Percentiles rank a stretch among this genome's conserved stretches.
Conservation (phyloP, 345 rosid species). For the Noccaea caerulescens region DNA sequence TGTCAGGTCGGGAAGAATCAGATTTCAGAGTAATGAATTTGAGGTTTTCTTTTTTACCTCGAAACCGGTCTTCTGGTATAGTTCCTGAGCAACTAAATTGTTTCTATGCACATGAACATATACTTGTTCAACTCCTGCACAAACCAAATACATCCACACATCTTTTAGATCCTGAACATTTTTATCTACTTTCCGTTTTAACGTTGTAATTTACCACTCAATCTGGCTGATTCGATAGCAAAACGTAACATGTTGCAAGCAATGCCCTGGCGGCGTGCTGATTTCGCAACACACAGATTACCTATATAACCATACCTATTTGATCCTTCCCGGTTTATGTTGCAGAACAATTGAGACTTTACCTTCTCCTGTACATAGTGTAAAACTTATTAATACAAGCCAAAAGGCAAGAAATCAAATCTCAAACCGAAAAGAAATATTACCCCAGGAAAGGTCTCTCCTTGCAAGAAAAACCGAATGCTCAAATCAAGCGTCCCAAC, state of each 20-base stretch:
- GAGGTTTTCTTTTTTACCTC: conserved; percentile 57
- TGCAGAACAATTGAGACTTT: conserved; percentile 58
- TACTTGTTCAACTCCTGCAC: conserved; percentile 63
- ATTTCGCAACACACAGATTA: conserved; percentile 80
- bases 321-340: conserved; percentile 46
- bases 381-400: conserved; percentile 17
- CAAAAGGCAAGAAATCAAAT: conserved; percentile 1
- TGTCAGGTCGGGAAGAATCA: neutral
- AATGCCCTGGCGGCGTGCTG: conserved; percentile 85
- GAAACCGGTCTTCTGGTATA: conserved; percentile 71
- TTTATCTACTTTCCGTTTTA: conserved; percentile 1
- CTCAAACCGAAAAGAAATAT: conserved; percentile 22
- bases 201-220: conserved; percentile 54
- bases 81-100: conserved; percentile 65
- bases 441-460: conserved; percentile 93
- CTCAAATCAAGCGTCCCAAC: conserved; percentile 91
- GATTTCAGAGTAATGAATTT: conserved; percentile 9
- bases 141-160: conserved; percentile 19
- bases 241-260: conserved; percentile 78
- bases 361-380: conserved; percentile 59
- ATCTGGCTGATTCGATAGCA: conserved; percentile 65
- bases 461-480: conserved; percentile 60
- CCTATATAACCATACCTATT: conserved; percentile 71
- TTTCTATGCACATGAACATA: conserved; percentile 76
- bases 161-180: conserved; percentile 12